Conservation (phyloP, 2,329 filamentous ascomycete genomes). For the Talaromyces funiculosus region DNA sequence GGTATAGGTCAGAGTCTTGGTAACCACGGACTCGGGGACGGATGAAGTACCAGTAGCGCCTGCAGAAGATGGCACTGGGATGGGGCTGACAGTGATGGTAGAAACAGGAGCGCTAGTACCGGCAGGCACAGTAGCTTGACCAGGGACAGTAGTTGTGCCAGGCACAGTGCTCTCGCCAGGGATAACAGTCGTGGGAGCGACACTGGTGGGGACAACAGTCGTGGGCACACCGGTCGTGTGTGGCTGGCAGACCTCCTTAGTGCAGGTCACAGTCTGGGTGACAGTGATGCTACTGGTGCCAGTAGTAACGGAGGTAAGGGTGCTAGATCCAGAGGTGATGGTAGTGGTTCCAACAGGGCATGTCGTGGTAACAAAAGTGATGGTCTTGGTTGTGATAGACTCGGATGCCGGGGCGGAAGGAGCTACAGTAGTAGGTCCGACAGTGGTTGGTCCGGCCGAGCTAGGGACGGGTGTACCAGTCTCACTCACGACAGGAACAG, state of each 20-base stretch:
- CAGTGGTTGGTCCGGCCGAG: neutral
- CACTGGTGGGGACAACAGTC: neutral
- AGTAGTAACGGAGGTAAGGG: slow-evolving; percentile 8
- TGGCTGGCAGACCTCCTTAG: slow-evolving; percentile 13
- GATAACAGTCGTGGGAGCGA: slow-evolving; percentile 5
- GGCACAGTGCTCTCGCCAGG: no score
- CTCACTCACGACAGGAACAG: neutral
- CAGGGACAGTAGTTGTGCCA: neutral
- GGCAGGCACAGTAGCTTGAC: neutral
- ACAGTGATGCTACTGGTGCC: slow-evolving; percentile 13
- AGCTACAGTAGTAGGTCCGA: neutral
- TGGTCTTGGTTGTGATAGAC: slow-evolving; percentile 11
- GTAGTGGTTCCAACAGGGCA: slow-evolving; percentile 14
- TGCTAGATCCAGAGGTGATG: slow-evolving; percentile 8
- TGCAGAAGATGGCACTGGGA: neutral
- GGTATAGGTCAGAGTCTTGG: slow-evolving; percentile 14
- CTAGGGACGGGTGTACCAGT: neutral
- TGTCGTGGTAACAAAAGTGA: slow-evolving; percentile 13
- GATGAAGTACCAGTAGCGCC: slow-evolving; percentile 1
- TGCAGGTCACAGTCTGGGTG: slow-evolving; percentile 14
- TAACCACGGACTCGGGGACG: slow-evolving; percentile 6
- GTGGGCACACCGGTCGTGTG: neutral
- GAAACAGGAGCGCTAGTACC: neutral
- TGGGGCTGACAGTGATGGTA: neutral
- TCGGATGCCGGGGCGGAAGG: slow-evolving; percentile 4